Evolutionary conservation across 768 basidiomycete genomes (phyloP).

Genomic region (Agrocybe pediades): DNA sequence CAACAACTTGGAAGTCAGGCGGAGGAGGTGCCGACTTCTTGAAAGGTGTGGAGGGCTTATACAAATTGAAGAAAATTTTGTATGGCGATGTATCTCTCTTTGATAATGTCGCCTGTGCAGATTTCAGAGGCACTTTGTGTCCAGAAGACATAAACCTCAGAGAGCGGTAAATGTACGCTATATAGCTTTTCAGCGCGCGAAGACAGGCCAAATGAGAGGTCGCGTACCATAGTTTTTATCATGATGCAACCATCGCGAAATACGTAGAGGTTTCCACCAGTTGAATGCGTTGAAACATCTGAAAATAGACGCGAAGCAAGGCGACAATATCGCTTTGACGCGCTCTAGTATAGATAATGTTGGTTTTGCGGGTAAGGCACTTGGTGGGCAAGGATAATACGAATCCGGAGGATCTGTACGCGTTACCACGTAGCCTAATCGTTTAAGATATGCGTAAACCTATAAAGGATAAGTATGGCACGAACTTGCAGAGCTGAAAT

Average conservation of each 20-base stretch:
- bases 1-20: conserved; percentile 86
- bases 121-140: conserved; percentile 49
- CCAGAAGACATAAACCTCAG: conserved; percentile 76
- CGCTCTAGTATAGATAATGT: conserved; percentile 32
- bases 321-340: conserved; percentile 34
- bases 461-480: conserved; percentile 29
- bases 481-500: not conserved
- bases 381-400: conserved; percentile 53
- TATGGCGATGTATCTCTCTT: conserved; percentile 55
- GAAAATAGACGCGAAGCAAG: conserved; percentile 31
- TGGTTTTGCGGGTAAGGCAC: conserved; percentile 13
- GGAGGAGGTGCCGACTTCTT: conserved; percentile 73
- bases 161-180: conserved; percentile 69
- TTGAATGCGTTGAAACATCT: conserved; percentile 36
- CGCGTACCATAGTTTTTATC: conserved; percentile 56
- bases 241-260: conserved; percentile 48
- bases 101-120: conserved; percentile 19
- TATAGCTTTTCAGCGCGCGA: not conserved
- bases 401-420: conserved; percentile 65
- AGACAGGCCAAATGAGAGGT: not conserved
- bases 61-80: conserved; percentile 84
- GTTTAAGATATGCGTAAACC: conserved; percentile 92
- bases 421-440: conserved; percentile 88
- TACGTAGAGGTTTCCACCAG: conserved; percentile 69
- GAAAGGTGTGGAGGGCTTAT: conserved; percentile 88